A percentile compares a stretch with the other conserved stretches of the same genome.
Evolutionary conservation across 2,329 filamentous ascomycete genomes (phyloP).

Genomic region (Nemania diffusa): DNA sequence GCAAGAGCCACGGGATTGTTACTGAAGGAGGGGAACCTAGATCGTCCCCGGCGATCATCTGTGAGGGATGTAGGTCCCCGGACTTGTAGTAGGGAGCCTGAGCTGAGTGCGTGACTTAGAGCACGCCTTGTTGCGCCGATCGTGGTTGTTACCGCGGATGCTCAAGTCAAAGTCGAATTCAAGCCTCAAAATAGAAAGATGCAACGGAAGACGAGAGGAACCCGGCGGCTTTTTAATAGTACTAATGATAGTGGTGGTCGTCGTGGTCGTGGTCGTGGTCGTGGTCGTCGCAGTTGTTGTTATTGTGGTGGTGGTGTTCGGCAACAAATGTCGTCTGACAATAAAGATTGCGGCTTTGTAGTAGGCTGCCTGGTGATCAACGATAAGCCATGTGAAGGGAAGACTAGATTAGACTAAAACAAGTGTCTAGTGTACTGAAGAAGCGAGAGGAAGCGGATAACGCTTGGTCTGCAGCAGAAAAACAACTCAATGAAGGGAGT

Average conservation of each 20-base stretch:
- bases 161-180: not conserved
- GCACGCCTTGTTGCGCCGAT: conserved; percentile 3
- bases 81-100: not conserved
- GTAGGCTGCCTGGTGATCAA: conserved; percentile 15
- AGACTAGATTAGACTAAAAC: not conserved
- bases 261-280: not conserved
- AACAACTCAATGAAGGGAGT: not conserved
- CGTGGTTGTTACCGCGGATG: not conserved
- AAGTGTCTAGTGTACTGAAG: not conserved
- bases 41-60: conserved; percentile 30
- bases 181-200: not conserved
- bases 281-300: not conserved
- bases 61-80: conserved; percentile 11
- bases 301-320: not conserved
- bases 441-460: not conserved
- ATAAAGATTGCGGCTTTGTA: not conserved
- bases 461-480: not conserved
- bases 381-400: conserved; percentile 9
- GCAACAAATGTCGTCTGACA: conserved; percentile 3
- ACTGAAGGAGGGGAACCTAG: conserved; percentile 13
- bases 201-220: not conserved
- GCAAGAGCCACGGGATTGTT: conserved; percentile 20
- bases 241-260: not conserved
- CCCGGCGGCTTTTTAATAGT: not conserved
- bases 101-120: conserved; percentile 3